A percentile compares a stretch with the other conserved stretches of the same genome.
phyloP scores from a whole-genome alignment of 2,329 filamentous ascomycete species.

The Fusarium caatingaense region DNA sequence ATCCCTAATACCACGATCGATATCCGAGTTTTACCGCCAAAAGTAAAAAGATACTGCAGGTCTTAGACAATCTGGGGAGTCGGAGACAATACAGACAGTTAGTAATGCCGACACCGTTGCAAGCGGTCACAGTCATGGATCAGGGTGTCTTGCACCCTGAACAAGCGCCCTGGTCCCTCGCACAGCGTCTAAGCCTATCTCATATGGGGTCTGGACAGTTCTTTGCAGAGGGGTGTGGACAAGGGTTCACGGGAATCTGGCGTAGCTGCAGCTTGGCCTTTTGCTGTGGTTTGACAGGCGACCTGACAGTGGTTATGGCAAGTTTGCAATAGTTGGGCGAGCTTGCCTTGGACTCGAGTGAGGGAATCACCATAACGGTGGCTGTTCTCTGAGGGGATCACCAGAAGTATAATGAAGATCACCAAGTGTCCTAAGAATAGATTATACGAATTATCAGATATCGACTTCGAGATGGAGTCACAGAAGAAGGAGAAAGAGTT shows the following conservation, averaged over 20 bases:
- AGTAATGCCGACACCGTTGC: constrained; percentile 11
- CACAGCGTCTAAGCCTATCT: constrained; percentile 39
- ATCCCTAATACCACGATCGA: background rate
- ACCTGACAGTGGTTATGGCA: background rate
- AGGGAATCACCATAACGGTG: background rate
- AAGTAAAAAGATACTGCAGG: constrained; percentile 5
- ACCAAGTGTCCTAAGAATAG: constrained; percentile 2
- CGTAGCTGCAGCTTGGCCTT: constrained; percentile 8
- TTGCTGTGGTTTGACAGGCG: constrained; percentile 17
- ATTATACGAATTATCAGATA: background rate
- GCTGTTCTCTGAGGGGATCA: background rate
- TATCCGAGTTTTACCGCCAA: constrained; percentile 4
- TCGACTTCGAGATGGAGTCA: constrained; percentile 10
- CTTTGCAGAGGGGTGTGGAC: constrained; percentile 10
- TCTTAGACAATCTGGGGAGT: constrained; percentile 9
- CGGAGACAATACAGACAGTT: constrained; percentile 4
- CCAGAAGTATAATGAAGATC: constrained; percentile 14
- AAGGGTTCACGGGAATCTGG: constrained; percentile 26
- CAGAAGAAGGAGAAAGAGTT: background rate
- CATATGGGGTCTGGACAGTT: constrained; percentile 6
- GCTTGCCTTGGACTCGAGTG: background rate
- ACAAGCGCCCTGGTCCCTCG: constrained; percentile 44
- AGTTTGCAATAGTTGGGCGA: constrained; percentile 9
- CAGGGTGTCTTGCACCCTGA: constrained; percentile 28
- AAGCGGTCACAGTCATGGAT: constrained; percentile 17